Percentiles rank a stretch among this genome's conserved stretches.
Conservation (phyloP, 2,329 filamentous ascomycete genomes). For the Knufia fluminis region DNA sequence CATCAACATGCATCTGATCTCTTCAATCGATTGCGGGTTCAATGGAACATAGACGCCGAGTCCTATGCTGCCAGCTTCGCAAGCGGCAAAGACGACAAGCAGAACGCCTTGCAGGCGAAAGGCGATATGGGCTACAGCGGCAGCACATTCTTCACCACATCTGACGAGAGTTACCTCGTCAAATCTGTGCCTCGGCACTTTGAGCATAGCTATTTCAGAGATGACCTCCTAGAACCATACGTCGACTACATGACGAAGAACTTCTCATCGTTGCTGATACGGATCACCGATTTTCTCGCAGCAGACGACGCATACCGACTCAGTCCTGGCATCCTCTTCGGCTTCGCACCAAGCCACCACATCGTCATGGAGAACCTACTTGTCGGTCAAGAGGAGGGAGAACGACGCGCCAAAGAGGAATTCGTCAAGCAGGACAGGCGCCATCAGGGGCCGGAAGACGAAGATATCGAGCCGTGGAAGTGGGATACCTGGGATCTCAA, state of each 20-base stretch:
- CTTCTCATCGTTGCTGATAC: constrained; percentile 54
- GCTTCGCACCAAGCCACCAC: constrained; percentile 58
- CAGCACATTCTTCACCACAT: constrained; percentile 58
- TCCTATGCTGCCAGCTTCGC: constrained; percentile 48
- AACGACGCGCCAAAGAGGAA: not conserved
- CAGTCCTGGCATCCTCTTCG: constrained; percentile 52
- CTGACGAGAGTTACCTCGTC: constrained; percentile 57
- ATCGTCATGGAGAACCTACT: constrained; percentile 72
- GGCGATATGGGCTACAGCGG: constrained; percentile 51
- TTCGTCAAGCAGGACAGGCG: not conserved
- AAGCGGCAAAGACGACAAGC: constrained; percentile 25
- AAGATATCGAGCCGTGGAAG: constrained; percentile 19
- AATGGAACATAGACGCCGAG: constrained; percentile 47
- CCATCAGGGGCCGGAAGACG: not conserved
- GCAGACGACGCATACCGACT: constrained; percentile 26
- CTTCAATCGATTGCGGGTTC: constrained; percentile 44
- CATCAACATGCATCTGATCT: constrained; percentile 38
- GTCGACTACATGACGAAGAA: constrained; percentile 53
- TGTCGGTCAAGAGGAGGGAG: constrained; percentile 47
- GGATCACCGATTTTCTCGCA: constrained; percentile 59
- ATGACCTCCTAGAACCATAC: constrained; percentile 58
- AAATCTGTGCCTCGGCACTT: constrained; percentile 63
- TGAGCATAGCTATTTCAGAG: constrained; percentile 60
- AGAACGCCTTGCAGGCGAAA: constrained; percentile 41
- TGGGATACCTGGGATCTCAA: constrained; percentile 72